Evolutionary conservation across 2,329 filamentous ascomycete species (phyloP).

Genomic region (Cordyceps sp.): DNA sequence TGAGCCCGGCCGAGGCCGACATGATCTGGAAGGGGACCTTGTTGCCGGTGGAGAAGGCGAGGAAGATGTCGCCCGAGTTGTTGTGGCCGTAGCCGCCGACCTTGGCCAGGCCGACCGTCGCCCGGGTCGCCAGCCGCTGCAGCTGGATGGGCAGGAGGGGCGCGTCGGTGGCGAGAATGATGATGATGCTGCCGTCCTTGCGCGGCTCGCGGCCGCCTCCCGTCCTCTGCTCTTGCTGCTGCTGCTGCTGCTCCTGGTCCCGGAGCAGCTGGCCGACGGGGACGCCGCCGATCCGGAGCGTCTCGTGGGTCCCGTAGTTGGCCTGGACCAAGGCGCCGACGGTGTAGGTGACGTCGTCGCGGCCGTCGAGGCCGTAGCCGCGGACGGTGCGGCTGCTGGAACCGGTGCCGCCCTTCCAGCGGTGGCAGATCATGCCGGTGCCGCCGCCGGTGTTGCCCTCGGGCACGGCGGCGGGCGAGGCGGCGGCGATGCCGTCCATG

Average conservation of each 20-base stretch:
- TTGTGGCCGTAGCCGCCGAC: constrained; percentile 47
- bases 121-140: constrained; percentile 37
- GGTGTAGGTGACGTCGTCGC: constrained; percentile 27
- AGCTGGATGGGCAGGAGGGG: constrained; percentile 15
- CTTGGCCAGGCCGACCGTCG: constrained; percentile 41
- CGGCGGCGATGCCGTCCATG: constrained; percentile 33
- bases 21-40: constrained; percentile 20
- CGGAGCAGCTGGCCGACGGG: constrained; percentile 43
- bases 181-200: constrained; percentile 18
- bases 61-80: constrained; percentile 48
- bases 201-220: constrained; percentile 12
- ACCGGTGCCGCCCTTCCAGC: constrained; percentile 51
- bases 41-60: constrained; percentile 48
- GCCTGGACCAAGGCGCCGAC: constrained; percentile 46
- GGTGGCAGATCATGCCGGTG: constrained; percentile 51
- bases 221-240: too few species aligned
- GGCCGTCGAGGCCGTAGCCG: constrained; percentile 18
- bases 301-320: constrained; percentile 43
- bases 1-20: constrained; percentile 14
- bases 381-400: constrained; percentile 40
- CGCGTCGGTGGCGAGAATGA: constrained; percentile 15
- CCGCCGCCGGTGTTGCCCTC: constrained; percentile 51
- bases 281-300: constrained; percentile 42
- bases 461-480: constrained; percentile 29
- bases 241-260: constrained; percentile 1